Conservation (phyloP, 2,329 filamentous ascomycete species). For the Fusarium vanettenii region DNA sequence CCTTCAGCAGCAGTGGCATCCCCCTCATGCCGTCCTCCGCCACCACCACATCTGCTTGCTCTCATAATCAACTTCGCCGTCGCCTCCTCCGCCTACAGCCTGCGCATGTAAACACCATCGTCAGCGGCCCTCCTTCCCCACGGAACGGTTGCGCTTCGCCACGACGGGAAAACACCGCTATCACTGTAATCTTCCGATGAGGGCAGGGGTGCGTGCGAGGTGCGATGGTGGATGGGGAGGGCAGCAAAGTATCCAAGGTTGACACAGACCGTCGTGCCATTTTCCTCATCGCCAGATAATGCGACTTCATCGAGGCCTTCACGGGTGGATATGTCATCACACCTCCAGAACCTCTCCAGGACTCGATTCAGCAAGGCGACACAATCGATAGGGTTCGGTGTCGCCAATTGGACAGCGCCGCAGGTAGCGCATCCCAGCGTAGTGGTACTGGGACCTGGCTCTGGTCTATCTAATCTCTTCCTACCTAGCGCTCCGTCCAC, state of each 20-base stretch:
- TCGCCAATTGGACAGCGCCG: slow-evolving; percentile 29
- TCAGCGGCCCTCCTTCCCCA: slow-evolving; percentile 13
- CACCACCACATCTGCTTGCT: background rate
- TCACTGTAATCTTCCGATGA: slow-evolving; percentile 4
- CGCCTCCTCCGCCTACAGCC: background rate
- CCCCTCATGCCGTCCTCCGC: slow-evolving; percentile 3
- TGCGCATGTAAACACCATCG: background rate
- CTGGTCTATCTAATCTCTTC: slow-evolving; percentile 31
- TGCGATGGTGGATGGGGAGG: background rate
- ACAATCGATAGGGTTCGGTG: slow-evolving; percentile 20
- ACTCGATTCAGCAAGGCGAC: slow-evolving; percentile 14
- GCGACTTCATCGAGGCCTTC: slow-evolving; percentile 28
- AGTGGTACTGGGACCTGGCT: slow-evolving; percentile 30
- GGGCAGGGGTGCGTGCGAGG: background rate
- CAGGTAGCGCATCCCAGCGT: slow-evolving; percentile 32
- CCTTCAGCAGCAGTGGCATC: slow-evolving; percentile 5
- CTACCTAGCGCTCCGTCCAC: slow-evolving; percentile 1
- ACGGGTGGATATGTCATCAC: slow-evolving; percentile 19
- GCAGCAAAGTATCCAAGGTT: slow-evolving; percentile 10
- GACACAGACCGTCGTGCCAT: slow-evolving; percentile 31
- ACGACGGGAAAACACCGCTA: slow-evolving; percentile 13
- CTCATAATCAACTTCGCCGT: background rate
- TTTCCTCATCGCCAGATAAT: slow-evolving; percentile 13
- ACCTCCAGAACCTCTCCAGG: slow-evolving; percentile 17
- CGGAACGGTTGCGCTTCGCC: slow-evolving; percentile 16